phyloP scores from a whole-genome alignment of 345 rosid genomes.

The Pseudoturritis turrita region DNA sequence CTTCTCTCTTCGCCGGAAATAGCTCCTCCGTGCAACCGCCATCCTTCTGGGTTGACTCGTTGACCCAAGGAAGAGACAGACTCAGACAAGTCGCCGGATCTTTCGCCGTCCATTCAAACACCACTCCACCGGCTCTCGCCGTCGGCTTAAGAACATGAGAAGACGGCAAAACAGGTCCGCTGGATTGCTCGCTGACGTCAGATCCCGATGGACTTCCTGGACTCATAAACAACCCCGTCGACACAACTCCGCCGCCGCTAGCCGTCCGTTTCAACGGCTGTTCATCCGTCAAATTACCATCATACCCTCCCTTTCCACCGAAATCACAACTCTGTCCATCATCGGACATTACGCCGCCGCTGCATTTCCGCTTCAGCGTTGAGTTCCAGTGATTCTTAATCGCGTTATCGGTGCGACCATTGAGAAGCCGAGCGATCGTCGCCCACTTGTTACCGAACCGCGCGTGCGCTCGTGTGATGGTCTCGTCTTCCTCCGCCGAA shows the following conservation, averaged over 20 bases:
- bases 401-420: constrained; percentile 94
- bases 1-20: constrained; percentile 24
- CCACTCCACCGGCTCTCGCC: constrained; percentile 40
- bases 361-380: constrained; percentile 75
- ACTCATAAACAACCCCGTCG: constrained; percentile 49
- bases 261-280: constrained; percentile 71
- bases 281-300: constrained; percentile 40
- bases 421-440: constrained; percentile 82
- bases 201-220: constrained; percentile 80
- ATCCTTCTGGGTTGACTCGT: constrained; percentile 30
- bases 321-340: constrained; percentile 34
- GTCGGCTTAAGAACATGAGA: constrained; percentile 33
- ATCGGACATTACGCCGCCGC: constrained; percentile 9
- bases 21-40: constrained; percentile 16
- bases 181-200: constrained; percentile 65
- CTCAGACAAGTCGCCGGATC: constrained; percentile 60
- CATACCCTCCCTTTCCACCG: constrained; percentile 38
- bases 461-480: constrained; percentile 71
- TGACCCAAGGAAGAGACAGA: constrained; percentile 53
- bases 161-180: constrained; percentile 30
- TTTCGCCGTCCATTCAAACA: constrained; percentile 33
- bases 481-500: constrained; percentile 66
- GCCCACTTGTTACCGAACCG: constrained; percentile 97
- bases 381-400: constrained; percentile 98
- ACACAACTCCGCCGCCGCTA: constrained; percentile 24